Conservation (phyloP, 1,284 basidiomycete genomes). For the Fomitopsis palustris region DNA sequence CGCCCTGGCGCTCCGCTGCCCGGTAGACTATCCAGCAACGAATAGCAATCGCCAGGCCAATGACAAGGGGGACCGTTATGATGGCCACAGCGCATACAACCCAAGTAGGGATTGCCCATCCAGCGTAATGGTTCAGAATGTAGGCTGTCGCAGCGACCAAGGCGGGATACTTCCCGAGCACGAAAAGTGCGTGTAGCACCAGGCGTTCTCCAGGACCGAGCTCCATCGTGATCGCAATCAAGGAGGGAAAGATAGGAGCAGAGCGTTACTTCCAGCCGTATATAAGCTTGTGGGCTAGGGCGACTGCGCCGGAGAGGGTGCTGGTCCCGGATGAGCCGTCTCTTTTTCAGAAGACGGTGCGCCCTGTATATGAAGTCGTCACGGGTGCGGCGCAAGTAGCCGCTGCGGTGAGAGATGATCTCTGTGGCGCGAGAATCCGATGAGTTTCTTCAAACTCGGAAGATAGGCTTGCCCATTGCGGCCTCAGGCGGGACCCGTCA, state of each 20-base stretch:
- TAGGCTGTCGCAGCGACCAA: background rate
- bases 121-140: background rate
- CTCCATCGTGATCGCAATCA: background rate
- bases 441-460: background rate
- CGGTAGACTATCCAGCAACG: constrained; percentile 5
- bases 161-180: background rate
- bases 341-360: background rate
- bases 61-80: background rate
- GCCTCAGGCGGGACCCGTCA: background rate
- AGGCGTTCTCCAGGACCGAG: background rate
- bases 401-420: background rate
- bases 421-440: background rate
- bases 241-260: background rate
- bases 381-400: background rate
- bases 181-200: background rate
- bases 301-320: background rate
- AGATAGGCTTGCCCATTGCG: background rate
- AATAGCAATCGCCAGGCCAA: background rate
- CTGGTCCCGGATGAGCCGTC: background rate
- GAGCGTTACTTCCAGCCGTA: background rate
- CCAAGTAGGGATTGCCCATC: constrained; percentile 6
- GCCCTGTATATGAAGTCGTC: background rate
- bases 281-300: background rate
- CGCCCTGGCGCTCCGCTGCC: constrained; percentile 12
- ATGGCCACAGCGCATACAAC: background rate